Conservation (phyloP, 768 basidiomycete species). For the Chiua virens region DNA sequence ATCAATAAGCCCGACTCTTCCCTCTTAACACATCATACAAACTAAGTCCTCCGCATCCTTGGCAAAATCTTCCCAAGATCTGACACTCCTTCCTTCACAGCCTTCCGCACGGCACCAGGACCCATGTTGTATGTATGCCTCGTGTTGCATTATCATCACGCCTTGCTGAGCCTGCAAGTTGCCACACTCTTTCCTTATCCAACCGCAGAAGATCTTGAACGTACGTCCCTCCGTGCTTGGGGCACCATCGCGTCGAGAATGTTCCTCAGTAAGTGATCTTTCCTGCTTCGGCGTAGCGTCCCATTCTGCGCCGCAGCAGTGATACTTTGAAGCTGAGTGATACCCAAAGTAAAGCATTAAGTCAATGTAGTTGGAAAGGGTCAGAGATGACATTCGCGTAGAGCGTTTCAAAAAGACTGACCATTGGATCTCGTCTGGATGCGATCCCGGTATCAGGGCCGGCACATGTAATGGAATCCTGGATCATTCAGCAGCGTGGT, state of each 20-base stretch:
- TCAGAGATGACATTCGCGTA: background rate
- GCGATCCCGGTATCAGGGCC: slow-evolving; percentile 94
- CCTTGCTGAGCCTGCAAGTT: too few species aligned
- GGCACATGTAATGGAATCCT: slow-evolving; percentile 83
- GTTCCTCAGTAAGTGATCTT: slow-evolving; percentile 69
- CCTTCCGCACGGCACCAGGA: slow-evolving; percentile 83
- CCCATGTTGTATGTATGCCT: slow-evolving; percentile 39
- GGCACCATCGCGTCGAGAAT: slow-evolving; percentile 78
- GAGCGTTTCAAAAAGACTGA: slow-evolving; percentile 25
- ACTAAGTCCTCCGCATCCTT: slow-evolving; percentile 62
- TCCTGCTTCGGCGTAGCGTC: slow-evolving; percentile 37
- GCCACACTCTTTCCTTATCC: slow-evolving; percentile 69
- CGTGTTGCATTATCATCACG: slow-evolving; percentile 61
- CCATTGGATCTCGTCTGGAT: slow-evolving; percentile 53
- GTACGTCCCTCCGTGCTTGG: slow-evolving; percentile 69
- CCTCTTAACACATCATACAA: slow-evolving; percentile 62
- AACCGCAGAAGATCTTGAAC: slow-evolving; percentile 81
- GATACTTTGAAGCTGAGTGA: slow-evolving; percentile 73
- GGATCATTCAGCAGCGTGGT: slow-evolving; percentile 54
- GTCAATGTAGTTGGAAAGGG: slow-evolving; percentile 57
- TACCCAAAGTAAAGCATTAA: slow-evolving; percentile 93
- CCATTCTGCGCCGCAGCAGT: slow-evolving; percentile 81
- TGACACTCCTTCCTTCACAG: slow-evolving; percentile 56
- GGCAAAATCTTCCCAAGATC: slow-evolving; percentile 50
- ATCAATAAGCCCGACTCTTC: slow-evolving; percentile 71